A percentile compares a stretch with the other conserved stretches of the same genome.
Evolutionary conservation across 75 land plant species (phyloP).

Genomic region (Pseudotsuga menziesii): DNA sequence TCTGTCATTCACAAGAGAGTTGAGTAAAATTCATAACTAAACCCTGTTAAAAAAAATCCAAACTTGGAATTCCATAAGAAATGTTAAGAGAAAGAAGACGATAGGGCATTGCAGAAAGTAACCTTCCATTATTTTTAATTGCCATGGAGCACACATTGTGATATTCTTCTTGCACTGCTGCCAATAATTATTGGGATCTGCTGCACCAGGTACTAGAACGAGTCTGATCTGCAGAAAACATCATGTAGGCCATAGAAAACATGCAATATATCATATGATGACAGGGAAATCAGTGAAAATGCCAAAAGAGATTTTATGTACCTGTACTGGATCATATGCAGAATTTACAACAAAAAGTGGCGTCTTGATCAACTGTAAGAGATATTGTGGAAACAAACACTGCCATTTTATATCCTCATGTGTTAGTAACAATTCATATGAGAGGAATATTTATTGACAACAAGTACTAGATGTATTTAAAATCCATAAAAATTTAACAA

Average conservation of each 20-base stretch:
- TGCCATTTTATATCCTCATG: slow-evolving; percentile 16
- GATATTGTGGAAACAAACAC: slow-evolving; percentile 83
- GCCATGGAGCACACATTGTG: neutral
- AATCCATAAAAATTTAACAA: no score
- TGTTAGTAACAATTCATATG: neutral
- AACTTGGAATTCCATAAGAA: neutral
- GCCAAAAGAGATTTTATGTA: neutral
- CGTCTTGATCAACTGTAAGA: slow-evolving; percentile 34
- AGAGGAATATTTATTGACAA: neutral
- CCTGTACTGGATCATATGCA: slow-evolving; percentile 78
- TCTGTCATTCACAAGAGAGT: neutral
- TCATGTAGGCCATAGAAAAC: neutral
- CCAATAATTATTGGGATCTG: neutral
- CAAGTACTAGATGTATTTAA: no score
- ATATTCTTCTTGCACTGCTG: neutral
- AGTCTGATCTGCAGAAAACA: neutral
- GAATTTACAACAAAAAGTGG: slow-evolving; percentile 65
- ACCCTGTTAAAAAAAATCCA: neutral
- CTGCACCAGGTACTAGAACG: neutral
- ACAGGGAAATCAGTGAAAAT: neutral
- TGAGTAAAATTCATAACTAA: neutral
- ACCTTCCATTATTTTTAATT: neutral
- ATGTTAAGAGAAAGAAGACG: neutral
- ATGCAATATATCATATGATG: neutral
- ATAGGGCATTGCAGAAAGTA: neutral